Base-by-base conservation (phyloP, 306 rosid species). In the Calophaca sinica region DNA sequence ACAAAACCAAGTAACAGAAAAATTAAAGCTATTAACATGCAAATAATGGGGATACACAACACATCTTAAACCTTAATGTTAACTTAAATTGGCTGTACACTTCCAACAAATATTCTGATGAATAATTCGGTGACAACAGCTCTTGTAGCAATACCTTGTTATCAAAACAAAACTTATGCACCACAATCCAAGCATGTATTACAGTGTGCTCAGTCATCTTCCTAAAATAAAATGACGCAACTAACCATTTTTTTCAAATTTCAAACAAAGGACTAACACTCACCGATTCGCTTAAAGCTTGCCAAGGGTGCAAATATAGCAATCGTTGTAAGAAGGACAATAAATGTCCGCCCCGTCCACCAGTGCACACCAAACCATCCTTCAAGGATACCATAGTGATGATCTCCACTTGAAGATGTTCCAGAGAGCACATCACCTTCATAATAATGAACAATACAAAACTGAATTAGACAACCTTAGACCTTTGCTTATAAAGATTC, bases 401-500 rank as follows among this genome's bases (percentile, higher is more conserved):
- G 98, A 80, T 80, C 83, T 59, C 88, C 96, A 77, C 86, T 84
- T 36, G 93, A 73, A 50, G 98, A 90, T 68, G 98, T 93, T 73
- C 98, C 98, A 13, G 98, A 93, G 58, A 93, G 94, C 84, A 93
- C 98, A 53, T 93, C 98, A 79, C 98, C 98, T 93, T 79, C 87
- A 85, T 48, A 41, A 85, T 48, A 41, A 73, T 45, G 65, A 79
- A 65, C 62, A 80, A 71, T 20, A 58, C 41, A 81, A 72, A 53
- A 73, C 75, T 6, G 7, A 78, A 73, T 86, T 55, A 79, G 74
- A 83, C 45, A 82, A 76, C 78, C 26, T 39, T 7, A 45, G 28
- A 79, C 14, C 48, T 68, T 60, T 42, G 65, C 65, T 51, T 65
- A 29, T 0, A 57, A 11, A 26, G 36, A 10, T 31, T 41, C 26